Percentiles rank a stretch among this genome's conserved stretches.
phyloP scores from a whole-genome alignment of 2,329 filamentous ascomycete species.

The Coleophoma cylindrospora region DNA sequence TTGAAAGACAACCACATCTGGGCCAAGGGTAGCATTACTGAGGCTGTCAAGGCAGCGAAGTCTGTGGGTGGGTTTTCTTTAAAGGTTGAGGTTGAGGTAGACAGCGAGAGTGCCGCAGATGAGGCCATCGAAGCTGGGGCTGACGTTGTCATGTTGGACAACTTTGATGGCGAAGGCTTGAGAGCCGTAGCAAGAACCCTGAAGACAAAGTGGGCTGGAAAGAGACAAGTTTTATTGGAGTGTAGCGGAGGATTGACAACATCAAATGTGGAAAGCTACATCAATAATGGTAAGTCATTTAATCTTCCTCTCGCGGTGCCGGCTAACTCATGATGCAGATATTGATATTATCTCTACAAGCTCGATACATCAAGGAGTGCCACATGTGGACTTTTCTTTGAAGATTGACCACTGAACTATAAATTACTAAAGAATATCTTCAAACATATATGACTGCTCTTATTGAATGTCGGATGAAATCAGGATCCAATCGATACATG shows the following conservation, averaged over 20 bases:
- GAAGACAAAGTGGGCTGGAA: constrained; percentile 75
- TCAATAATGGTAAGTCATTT: constrained; percentile 59
- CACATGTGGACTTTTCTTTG: constrained; percentile 91
- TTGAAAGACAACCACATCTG: constrained; percentile 99
- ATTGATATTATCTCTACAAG: constrained; percentile 96
- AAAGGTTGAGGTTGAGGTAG: constrained; percentile 95
- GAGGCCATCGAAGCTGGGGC: constrained; percentile 88
- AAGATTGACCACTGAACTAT: constrained; percentile 60
- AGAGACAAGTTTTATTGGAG: constrained; percentile 75
- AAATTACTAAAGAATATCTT: background rate
- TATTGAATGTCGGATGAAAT: background rate
- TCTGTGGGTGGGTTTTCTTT: constrained; percentile 81
- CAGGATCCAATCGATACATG: background rate
- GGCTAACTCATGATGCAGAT: constrained; percentile 43
- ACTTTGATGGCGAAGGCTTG: constrained; percentile 79
- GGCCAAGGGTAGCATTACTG: constrained; percentile 80
- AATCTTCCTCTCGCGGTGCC: background rate
- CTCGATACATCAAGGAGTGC: constrained; percentile 92
- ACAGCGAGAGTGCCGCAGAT: constrained; percentile 81
- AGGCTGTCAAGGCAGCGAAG: constrained; percentile 80
- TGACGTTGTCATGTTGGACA: constrained; percentile 96
- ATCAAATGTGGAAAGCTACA: constrained; percentile 77
- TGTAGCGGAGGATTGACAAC: constrained; percentile 86
- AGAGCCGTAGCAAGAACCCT: constrained; percentile 68
- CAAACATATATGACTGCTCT: background rate